These are phyloP conservation scores for Anaeramoeba flamelloides DNA, from an alignment of 78 protist species.

Conservation along the genomic window DNA sequence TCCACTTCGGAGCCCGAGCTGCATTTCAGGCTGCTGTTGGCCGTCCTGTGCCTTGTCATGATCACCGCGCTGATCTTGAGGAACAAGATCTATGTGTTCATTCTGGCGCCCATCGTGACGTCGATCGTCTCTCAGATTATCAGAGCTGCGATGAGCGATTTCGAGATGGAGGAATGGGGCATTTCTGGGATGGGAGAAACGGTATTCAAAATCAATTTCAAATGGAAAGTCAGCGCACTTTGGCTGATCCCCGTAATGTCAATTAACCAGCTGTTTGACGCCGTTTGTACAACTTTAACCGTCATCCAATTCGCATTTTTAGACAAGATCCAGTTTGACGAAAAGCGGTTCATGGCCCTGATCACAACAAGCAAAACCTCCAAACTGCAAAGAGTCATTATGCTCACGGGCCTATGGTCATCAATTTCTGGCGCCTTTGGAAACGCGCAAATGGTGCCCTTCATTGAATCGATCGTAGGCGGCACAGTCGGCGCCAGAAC, in stretches of 20 bases:
- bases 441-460: background rate
- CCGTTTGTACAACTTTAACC: no score
- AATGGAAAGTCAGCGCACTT: constrained; percentile 1
- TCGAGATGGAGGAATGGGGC: constrained; percentile 6
- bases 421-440: constrained; percentile 5
- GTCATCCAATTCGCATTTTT: constrained; percentile 1
- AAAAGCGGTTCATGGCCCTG: constrained; percentile 1
- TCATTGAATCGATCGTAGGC: constrained; percentile 3
- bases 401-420: constrained; percentile 1
- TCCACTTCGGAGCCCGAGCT: no score
- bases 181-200: constrained; percentile 1
- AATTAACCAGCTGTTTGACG: no score
- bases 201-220: constrained; percentile 3
- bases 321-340: background rate
- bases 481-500: constrained; percentile 8
- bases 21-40: constrained; percentile 4
- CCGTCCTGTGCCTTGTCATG: constrained; percentile 3
- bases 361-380: constrained; percentile 1
- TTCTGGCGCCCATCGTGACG: background rate
- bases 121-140: background rate
- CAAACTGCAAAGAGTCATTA: background rate
- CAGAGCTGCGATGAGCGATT: constrained; percentile 1
- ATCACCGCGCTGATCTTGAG: constrained; percentile 3
- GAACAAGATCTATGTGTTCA: background rate
- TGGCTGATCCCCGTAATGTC: no score